Conservation (phyloP, 2,329 filamentous ascomycete genomes). For the Aspergillus costaricaensis region DNA sequence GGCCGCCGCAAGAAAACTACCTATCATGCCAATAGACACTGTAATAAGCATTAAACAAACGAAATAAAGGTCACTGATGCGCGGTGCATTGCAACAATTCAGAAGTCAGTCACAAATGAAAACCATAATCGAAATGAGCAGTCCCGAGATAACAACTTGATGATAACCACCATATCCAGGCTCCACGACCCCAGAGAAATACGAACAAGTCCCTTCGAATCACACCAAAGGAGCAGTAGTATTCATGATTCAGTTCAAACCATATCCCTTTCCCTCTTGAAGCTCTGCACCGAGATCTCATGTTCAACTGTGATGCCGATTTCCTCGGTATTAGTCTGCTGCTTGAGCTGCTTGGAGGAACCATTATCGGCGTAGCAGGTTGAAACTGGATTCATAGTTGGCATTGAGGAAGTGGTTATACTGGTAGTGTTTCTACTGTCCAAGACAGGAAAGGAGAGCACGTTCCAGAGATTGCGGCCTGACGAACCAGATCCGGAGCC, state of each 20-base stretch:
- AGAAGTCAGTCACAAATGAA: background rate
- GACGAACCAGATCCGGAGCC: slow-evolving; percentile 9
- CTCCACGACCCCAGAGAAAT: no score
- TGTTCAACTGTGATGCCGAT: slow-evolving; percentile 34
- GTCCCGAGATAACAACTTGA: background rate
- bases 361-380: slow-evolving; percentile 31
- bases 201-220: background rate
- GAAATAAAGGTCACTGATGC: background rate
- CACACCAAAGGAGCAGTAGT: no score
- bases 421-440: slow-evolving; percentile 18
- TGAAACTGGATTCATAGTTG: slow-evolving; percentile 24
- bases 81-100: background rate
- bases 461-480: slow-evolving; percentile 31
- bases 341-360: slow-evolving; percentile 18
- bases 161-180: background rate
- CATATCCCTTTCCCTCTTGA: slow-evolving; percentile 10
- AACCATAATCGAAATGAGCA: background rate
- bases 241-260: background rate
- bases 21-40: no score
- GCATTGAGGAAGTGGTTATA: slow-evolving; percentile 12
- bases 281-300: slow-evolving; percentile 31
- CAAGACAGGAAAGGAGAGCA: slow-evolving; percentile 23
- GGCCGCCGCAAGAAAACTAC: background rate
- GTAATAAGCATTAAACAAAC: background rate
- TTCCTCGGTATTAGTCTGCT: slow-evolving; percentile 22